Evolutionary conservation across 371 early-diverging fungal species (phyloP), one percentile per base, ranked within the genome.

Genomic region (Capniomyces stellatus): DNA sequence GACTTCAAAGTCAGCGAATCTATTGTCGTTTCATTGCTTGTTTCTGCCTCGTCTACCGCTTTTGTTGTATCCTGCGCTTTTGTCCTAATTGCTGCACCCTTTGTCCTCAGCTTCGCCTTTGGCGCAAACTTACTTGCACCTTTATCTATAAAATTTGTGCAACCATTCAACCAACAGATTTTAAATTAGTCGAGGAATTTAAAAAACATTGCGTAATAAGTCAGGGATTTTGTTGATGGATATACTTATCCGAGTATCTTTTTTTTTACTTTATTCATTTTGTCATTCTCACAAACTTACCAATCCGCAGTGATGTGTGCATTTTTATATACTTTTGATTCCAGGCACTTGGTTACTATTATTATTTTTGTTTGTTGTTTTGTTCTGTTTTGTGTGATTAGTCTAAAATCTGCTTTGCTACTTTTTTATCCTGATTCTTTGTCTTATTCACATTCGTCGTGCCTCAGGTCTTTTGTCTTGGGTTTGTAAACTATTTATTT

Each of bases 121-220:
- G 51, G 51, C 19, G 51, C 51, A 51, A 51, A 51, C 31, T 51
- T 51, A 21, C 22, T 51, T 10, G 4, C 29, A 8, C 51, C 19
- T 19, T 51, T 51, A 44, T 51, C 51, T 51, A 29, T 8, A 29
- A 51, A 51, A 8, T 25, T 51, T 21, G 8, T 39, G 19, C 10
- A 22, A 51, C n/a, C n/a, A n/a, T n/a, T 12, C 22, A 25, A 39
- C 8, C 12, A n/a, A 21, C 29, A 51, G 22, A 51, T 51, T 44
- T 22, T 8, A 44, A 4, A 22, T 44, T 8, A 44, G 46, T 6
- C 10, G 25, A 12, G 25, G 25, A 44, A 44, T 22, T 8, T 44
- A 4, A 44, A 44, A n/a, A 8, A 8, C 8, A 12, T 6, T 8
- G 21, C 6, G 8, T 12, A 4, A 12, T 8, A 19, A 25, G 25